Evolutionary conservation across 192 early-diverging fungal genomes (phyloP), one percentile per base, ranked within the genome.

Genomic region (Dissophora ornata): DNA sequence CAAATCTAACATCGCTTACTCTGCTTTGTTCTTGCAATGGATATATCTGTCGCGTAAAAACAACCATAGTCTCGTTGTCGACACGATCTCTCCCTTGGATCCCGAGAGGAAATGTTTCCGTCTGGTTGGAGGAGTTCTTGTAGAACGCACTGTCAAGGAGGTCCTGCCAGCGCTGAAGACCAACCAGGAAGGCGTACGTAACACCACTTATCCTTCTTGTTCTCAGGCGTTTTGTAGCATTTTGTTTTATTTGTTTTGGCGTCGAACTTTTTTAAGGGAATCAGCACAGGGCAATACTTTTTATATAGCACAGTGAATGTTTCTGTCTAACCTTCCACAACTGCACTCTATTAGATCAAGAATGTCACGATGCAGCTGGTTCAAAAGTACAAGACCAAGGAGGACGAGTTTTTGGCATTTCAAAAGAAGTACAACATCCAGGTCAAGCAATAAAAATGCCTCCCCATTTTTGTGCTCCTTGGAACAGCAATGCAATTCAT

Each of bases 141-240:
- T 97, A 22, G 94, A 99, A 70, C 90, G 95, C 25, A 96, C 95
- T 4, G 92, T 97, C 48, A 86, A 88, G 70, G 95, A 99, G 61
- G 95, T 97, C 9, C 75, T 97, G 30, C 97, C 97, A 22, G 91
- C 92, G 8, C 81, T 99, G 12, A 87, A 91, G 71, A 89, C 87
- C 50, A 97, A 97, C 85, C 86, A 88, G 67, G 92, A 93, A 24
- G 93, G 93, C 19, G 93, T 93, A 80, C 75, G 83, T 81, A n/a
- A n/a, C n/a, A n/a, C n/a, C n/a, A 13, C 11, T 25, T 28, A 30
- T 16, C 7, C 13, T 29, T 15, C 3, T 26, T 41, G 6, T 0
- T 34, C 8, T 15, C n/a, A 19, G 38, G 29, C 12, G 7, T 21
- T 55, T n/a, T n/a, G n/a, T n/a, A n/a, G n/a, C n/a, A n/a, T n/a